These are phyloP conservation scores for Dictyostelium firmibasis DNA, from an alignment of 78 protist genomes.

Conservation along the genomic window DNA sequence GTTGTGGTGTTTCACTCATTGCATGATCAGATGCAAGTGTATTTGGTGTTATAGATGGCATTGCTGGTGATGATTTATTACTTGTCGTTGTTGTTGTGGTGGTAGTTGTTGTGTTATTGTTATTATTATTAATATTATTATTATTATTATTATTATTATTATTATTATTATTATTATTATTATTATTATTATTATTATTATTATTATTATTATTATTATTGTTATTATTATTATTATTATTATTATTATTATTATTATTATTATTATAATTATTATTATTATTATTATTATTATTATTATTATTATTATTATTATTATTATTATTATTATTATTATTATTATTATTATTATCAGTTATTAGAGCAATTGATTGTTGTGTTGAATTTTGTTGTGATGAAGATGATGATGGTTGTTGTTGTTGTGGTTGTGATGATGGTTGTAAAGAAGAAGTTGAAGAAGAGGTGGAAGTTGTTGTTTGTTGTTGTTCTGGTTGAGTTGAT, in stretches of 20 bases:
- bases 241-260: too few relatives aligned
- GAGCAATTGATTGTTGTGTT: background rate
- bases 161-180: too few relatives aligned
- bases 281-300: background rate
- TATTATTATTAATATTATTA: background rate
- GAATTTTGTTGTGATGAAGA: background rate
- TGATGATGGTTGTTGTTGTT: background rate
- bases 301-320: background rate
- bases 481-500: slow-evolving; percentile 24
- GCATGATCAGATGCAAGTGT: background rate
- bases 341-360: background rate
- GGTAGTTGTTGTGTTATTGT: background rate
- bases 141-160: too few relatives aligned
- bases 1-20: background rate
- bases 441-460: background rate
- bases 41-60: slow-evolving; percentile 12
- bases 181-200: too few relatives aligned
- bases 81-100: background rate
- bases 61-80: background rate
- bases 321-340: background rate
- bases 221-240: too few relatives aligned
- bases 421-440: background rate
- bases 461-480: background rate
- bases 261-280: background rate
- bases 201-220: too few relatives aligned